Evolutionary conservation across 495 filamentous ascomycete species (phyloP), one percentile per base, ranked within the genome.

Genomic region (Penicillium alfredii): DNA sequence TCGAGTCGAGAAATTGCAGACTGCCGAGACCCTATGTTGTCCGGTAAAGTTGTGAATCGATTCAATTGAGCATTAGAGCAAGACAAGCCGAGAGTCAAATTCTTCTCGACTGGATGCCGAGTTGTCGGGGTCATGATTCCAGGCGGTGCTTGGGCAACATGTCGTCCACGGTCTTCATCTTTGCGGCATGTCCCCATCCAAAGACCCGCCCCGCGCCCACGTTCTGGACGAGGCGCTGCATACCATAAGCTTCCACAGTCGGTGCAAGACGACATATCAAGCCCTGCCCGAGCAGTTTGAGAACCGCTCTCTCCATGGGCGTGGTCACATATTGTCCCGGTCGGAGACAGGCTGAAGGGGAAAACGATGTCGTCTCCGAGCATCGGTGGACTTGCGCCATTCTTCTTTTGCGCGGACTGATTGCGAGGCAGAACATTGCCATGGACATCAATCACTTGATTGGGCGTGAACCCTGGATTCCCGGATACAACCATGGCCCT

Each of bases 241-340:
- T 53, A 64, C 71, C 71, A 73, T 8, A 74, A 54, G 6, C 68
- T 67, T 7, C 46, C 55, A 30, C 50, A 59, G n/a, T 41, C 38
- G 9, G 19, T 28, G 15, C 53, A 55, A 7, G n/a, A n/a, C n/a
- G n/a, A n/a, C n/a, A n/a, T n/a, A n/a, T n/a, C n/a, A n/a, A n/a
- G n/a, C n/a, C n/a, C n/a, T n/a, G n/a, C n/a, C n/a, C n/a, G n/a
- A n/a, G n/a, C n/a, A n/a, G n/a, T n/a, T n/a, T n/a, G n/a, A n/a
- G n/a, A n/a, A n/a, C n/a, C n/a, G n/a, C 11, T 25, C 15, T 42
- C 42, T 3, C n/a, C 11, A 17, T 17, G 69, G 24, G 75, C 56
- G 13, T 80, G 74, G 41, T 93, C 84, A 54, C 87, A 81, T 38
- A 83, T 72, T 17, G 87, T 90, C n/a, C 72, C 74, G 46, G 84